Conservation (phyloP, 345 rosid species). For the Angophora floribunda region DNA sequence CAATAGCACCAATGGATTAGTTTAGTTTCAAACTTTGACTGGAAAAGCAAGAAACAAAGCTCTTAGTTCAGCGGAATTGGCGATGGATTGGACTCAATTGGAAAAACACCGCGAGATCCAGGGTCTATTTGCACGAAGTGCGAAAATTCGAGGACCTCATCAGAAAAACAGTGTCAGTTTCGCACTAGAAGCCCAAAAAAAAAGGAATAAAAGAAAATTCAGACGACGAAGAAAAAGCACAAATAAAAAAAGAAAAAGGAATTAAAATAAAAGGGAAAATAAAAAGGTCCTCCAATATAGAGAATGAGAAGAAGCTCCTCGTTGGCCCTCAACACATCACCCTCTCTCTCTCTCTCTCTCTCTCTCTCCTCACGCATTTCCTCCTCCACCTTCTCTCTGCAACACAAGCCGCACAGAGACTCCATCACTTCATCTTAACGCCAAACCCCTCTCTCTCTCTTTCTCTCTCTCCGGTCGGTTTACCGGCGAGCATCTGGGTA, state of each 20-base stretch:
- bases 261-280: not conserved
- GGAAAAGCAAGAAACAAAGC: not conserved
- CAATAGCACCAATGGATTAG: not conserved
- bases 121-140: not conserved
- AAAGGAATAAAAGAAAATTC: not conserved
- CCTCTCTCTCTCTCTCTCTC: not conserved
- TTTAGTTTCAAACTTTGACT: not conserved
- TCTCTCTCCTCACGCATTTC: not conserved
- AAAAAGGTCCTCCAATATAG: not conserved
- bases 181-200: not conserved
- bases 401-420: not conserved
- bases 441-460: not conserved
- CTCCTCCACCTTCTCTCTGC: not conserved
- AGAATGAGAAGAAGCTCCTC: not conserved
- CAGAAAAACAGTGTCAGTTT: not conserved
- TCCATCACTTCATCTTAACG: not conserved
- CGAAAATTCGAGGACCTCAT: not conserved
- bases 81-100: not conserved
- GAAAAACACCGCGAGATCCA: not conserved
- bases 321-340: conserved; percentile 11
- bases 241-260: not conserved
- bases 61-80: not conserved
- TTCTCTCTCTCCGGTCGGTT: not conserved
- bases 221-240: not conserved
- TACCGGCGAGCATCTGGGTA: not conserved